phyloP scores from a whole-genome alignment of 257 asterid genomes.

The Misopates orontium region DNA sequence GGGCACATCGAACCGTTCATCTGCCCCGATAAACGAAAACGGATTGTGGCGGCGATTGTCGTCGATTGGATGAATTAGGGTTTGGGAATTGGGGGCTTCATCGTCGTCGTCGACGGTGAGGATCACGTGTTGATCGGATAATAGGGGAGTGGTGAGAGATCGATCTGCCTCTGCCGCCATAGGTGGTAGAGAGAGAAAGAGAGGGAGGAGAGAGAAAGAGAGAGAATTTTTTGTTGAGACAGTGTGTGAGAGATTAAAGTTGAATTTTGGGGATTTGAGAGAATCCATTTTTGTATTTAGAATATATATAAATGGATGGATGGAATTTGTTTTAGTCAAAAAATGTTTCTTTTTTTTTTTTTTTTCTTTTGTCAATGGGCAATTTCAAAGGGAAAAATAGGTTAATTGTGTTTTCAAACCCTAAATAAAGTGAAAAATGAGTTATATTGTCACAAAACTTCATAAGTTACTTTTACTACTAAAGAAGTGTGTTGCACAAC shows the following conservation, averaged over 20 bases:
- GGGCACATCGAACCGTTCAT: constrained; percentile 56
- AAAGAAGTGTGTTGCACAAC: too few relatives aligned
- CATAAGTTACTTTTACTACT: too few relatives aligned
- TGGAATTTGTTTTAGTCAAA: neutral
- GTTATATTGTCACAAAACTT: too few relatives aligned
- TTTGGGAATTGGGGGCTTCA: neutral
- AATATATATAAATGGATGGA: neutral
- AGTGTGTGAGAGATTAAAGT: constrained; percentile 16
- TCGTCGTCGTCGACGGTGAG: constrained; percentile 40
- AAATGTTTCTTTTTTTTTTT: too few relatives aligned
- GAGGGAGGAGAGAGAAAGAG: neutral
- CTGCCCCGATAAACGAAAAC: constrained; percentile 63
- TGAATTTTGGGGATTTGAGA: constrained; percentile 15
- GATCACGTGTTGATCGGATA: constrained; percentile 41
- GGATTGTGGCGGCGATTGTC: constrained; percentile 40
- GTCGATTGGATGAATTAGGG: constrained; percentile 23
- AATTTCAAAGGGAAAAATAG: too few relatives aligned
- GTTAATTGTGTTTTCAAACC: too few relatives aligned
- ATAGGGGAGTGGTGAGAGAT: constrained; percentile 61
- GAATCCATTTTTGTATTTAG: neutral
- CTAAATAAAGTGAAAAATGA: too few relatives aligned
- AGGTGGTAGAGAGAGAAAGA: constrained; percentile 10
- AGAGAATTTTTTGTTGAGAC: constrained; percentile 10
- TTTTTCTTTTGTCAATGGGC: too few relatives aligned
- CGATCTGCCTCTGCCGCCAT: constrained; percentile 38